Evolutionary conservation across 78 protist genomes (phyloP).

Genomic region (Creolimax fragrantissima): DNA sequence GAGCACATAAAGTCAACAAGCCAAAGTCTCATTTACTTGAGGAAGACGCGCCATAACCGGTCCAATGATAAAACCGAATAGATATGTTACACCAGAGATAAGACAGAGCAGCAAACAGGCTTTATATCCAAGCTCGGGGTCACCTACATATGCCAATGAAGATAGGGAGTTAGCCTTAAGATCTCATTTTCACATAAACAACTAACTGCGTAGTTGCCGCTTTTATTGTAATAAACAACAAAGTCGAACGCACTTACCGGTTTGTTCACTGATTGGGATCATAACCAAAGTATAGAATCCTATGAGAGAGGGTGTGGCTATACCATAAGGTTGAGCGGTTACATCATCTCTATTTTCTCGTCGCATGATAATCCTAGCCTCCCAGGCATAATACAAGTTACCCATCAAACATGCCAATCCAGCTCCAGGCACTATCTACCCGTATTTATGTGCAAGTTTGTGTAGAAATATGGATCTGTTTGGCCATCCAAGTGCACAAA

Average conservation of each 20-base stretch:
- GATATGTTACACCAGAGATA: background rate
- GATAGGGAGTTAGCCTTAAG: too few species aligned
- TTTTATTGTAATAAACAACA: too few species aligned
- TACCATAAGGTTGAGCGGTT: constrained; percentile 8
- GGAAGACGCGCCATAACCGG: constrained; percentile 2
- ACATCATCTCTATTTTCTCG: background rate
- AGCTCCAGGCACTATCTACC: background rate
- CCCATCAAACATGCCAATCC: constrained; percentile 9
- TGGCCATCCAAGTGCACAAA: too few species aligned
- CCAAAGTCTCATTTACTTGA: too few species aligned
- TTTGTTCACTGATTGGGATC: background rate
- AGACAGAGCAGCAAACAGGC: background rate
- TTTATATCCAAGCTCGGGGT: background rate
- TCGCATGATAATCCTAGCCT: background rate
- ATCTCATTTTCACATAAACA: too few species aligned
- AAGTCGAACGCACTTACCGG: background rate
- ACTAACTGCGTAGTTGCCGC: too few species aligned
- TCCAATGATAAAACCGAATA: background rate
- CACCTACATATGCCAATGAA: too few species aligned
- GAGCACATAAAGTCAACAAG: too few species aligned
- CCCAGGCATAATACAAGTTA: background rate
- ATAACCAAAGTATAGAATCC: constrained; percentile 6
- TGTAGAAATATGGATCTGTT: too few species aligned
- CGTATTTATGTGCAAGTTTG: too few species aligned
- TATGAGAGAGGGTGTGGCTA: constrained; percentile 9